Evolutionary conservation across 768 basidiomycete genomes (phyloP), one percentile per base, ranked within the genome.

Genomic region (Lyophyllum shimeji): DNA sequence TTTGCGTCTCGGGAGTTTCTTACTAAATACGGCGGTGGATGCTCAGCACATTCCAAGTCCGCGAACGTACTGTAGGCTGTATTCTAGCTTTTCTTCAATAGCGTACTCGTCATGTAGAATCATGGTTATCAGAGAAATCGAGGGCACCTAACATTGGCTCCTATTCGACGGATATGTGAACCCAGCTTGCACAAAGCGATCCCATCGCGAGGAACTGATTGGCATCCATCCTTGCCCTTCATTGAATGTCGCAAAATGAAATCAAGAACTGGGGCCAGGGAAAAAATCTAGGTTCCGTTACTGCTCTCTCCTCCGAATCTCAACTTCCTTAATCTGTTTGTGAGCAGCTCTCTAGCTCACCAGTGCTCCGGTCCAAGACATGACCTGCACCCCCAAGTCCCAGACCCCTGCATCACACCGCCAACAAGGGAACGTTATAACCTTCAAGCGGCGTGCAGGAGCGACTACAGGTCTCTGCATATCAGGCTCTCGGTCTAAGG

Each of bases 1-100:
- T 17, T 46, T 13, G 25, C 24, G 6, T 45, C 44, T 45, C 44
- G 24, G 21, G 23, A 45, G n/a, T 21, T 23, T 43, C 18, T 34
- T 54, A 20, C 57, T 49, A 50, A 33, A 58, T 55, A 50, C 46
- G 54, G 60, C 12, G 15, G 34, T 13, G 24, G 34, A 37, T 56
- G 44, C 58, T 50, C 56, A 43, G n/a, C 40, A 49, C 40, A 52
- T 62, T 64, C 15, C 21, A 53, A 56, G 50, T 56, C 63, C 63
- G 63, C 63, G 63, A 64, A 53, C 18, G 23, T n/a, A n/a, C n/a
- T n/a, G n/a, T 37, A 12, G 18, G 17, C 27, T 20, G 17, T 33
- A 20, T 40, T 24, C 59, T 9, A 5, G 33, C 43, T 39, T 27
- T 21, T 46, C 18, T 37, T 24, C 39, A 33, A 4, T 49, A 29